Evolutionary conservation across 768 basidiomycete species (phyloP), one percentile per base, ranked within the genome.

Genomic region (Pisolithus orientalis): DNA sequence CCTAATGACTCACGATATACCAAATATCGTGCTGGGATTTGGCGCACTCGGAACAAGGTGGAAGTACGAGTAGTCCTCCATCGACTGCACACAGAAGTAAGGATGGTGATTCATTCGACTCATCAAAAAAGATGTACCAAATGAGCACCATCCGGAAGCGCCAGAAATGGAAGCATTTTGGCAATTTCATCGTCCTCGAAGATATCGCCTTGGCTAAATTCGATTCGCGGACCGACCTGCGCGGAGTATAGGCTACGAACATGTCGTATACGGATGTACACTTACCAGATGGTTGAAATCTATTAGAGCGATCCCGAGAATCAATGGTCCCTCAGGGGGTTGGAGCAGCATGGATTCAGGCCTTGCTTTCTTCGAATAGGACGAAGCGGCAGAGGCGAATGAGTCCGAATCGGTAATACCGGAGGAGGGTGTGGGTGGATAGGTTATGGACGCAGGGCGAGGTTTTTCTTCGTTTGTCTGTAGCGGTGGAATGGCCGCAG

Each of bases 111-210:
- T 28, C 29, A 31, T 29, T 25, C 16, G 28, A 28, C 25, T 9
- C n/a, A 11, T 11, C n/a, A 13, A n/a, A 1, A 47, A 24, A 55
- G 16, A 49, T 29, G 42, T 60, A 94, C 92, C 59, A 96, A 67
- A 71, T 99, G 96, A 9, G 96, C 96, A 16, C 96, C 96, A 62
- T 99, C 96, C 1, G 96, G 96, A 27, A 99, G 77, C 0, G 96
- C 96, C 11, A 99, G 78, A 71, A 99, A 98, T 0, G 96, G 96
- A 29, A 99, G 74, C 32, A 92, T 83, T 65, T 85, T 88, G 32
- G 75, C 73, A 28, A 97, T 76, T 64, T 94, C 90, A 54, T 92
- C 89, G 63, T 98, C 85, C 34, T 89, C 79, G 57, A 89, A 85
- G 29, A 95, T 79, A 3, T 84, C 83, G 3, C 89, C 90, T 60